Conservation (phyloP, 148 eudicot genomes). For the Rhododendron ovatum region DNA sequence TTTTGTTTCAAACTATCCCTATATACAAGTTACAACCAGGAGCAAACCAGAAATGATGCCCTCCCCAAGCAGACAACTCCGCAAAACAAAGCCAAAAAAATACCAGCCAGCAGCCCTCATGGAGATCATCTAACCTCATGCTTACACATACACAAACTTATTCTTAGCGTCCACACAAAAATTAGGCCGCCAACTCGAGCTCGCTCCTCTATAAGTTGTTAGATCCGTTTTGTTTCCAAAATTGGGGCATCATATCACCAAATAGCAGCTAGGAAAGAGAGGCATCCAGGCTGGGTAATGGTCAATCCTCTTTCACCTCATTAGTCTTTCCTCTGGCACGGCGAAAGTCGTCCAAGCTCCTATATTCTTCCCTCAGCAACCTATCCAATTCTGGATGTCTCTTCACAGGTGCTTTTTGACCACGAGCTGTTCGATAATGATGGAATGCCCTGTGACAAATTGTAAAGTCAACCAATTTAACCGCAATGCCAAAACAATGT, state of each 20-base stretch:
- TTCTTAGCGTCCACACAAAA: conserved; percentile 4
- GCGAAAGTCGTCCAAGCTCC: conserved; percentile 62
- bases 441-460: conserved; percentile 73
- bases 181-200: conserved; percentile 14
- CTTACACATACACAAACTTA: not conserved
- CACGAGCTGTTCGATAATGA: conserved; percentile 53
- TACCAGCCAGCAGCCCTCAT: not conserved
- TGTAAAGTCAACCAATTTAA: not conserved
- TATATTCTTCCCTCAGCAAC: conserved; percentile 58
- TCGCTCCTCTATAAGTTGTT: conserved; percentile 7
- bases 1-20: conserved; percentile 3
- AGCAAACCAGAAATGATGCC: conserved; percentile 19
- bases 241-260: conserved; percentile 3
- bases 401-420: conserved; percentile 44
- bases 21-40: conserved; percentile 31
- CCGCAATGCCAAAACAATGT: not conserved
- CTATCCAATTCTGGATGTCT: conserved; percentile 58
- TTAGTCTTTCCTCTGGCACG: conserved; percentile 39
- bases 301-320: conserved; percentile 18
- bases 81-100: conserved; percentile 7
- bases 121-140: not conserved
- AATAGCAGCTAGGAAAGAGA: not conserved
- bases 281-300: conserved; percentile 6
- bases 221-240: not conserved
- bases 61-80: conserved; percentile 17